A percentile compares a stretch with the other conserved stretches of the same genome.
Evolutionary conservation across 2,329 filamentous ascomycete genomes (phyloP).

Genomic region (Verticillium dahliae): DNA sequence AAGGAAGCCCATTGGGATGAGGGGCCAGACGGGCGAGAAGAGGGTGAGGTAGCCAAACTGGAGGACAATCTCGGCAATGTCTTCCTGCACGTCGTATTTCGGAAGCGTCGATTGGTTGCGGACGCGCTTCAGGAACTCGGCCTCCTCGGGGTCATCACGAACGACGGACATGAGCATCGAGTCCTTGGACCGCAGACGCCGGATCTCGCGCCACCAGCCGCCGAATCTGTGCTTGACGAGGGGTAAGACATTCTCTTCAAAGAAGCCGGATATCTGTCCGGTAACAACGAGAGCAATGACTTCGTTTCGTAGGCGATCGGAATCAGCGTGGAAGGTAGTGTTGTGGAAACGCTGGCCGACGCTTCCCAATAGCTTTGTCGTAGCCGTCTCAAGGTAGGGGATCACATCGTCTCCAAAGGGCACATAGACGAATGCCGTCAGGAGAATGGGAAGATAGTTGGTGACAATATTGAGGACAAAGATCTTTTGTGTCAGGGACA

Average conservation of each 20-base stretch:
- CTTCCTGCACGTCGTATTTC: constrained; percentile 65
- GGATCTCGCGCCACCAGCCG: constrained; percentile 37
- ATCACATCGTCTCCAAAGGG: constrained; percentile 64
- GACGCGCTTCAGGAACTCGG: constrained; percentile 54
- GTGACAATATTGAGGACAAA: constrained; percentile 77
- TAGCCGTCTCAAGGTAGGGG: constrained; percentile 57
- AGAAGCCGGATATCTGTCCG: constrained; percentile 63
- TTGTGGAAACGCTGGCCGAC: constrained; percentile 46
- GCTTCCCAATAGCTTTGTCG: constrained; percentile 36
- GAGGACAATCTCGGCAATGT: constrained; percentile 67
- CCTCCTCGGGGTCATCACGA: constrained; percentile 57
- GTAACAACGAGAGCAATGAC: constrained; percentile 72
- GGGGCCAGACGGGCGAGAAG: constrained; percentile 70
- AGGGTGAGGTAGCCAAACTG: constrained; percentile 69
- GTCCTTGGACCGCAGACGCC: constrained; percentile 26
- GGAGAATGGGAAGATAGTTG: constrained; percentile 67
- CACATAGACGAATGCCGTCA: constrained; percentile 75
- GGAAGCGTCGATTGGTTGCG: constrained; percentile 62
- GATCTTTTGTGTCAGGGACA: constrained; percentile 65
- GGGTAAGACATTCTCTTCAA: constrained; percentile 66
- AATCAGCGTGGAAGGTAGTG: constrained; percentile 56
- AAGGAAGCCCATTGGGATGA: constrained; percentile 66
- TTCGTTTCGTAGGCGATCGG: constrained; percentile 60
- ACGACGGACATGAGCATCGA: constrained; percentile 31
- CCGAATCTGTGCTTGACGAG: constrained; percentile 55